These are phyloP conservation scores for Picochlorum sp. DNA, from an alignment of 139 green algal species.

Conservation along the genomic window DNA sequence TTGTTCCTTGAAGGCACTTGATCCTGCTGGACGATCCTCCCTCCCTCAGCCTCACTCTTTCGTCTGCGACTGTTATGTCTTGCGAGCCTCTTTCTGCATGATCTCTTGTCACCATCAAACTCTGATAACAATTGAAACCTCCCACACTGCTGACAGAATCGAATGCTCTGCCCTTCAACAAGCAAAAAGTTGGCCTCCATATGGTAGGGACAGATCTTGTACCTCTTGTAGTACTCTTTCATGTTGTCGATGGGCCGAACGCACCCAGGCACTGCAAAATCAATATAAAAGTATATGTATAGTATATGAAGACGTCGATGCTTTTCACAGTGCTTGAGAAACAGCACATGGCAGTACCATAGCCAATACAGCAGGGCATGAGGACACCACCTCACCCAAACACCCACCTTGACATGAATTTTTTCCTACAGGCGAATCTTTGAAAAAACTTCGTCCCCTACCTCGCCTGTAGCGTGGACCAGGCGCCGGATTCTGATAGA, in stretches of 20 bases:
- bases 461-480: slow-evolving; percentile 13
- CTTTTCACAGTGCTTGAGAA: too few relatives aligned
- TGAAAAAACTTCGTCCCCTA: slow-evolving; percentile 21
- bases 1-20: background rate
- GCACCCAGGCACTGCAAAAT: slow-evolving; percentile 26
- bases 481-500: background rate
- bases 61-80: slow-evolving; percentile 56
- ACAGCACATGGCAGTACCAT: too few relatives aligned
- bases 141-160: slow-evolving; percentile 37
- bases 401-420: slow-evolving; percentile 9
- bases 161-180: slow-evolving; percentile 32
- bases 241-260: slow-evolving; percentile 28
- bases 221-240: slow-evolving; percentile 36
- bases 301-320: background rate
- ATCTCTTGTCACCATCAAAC: slow-evolving; percentile 38
- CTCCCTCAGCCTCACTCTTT: slow-evolving; percentile 11
- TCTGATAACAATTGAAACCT: slow-evolving; percentile 27
- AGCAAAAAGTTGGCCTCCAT: slow-evolving; percentile 39
- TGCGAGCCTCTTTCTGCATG: slow-evolving; percentile 38
- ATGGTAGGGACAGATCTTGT: slow-evolving; percentile 65
- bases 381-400: background rate
- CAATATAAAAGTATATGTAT: background rate
- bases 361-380: background rate
- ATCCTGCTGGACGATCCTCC: too few relatives aligned
- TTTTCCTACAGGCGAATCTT: background rate